Evolutionary conservation across 768 basidiomycete genomes (phyloP).

Genomic region (Pulveroboletus sp.): DNA sequence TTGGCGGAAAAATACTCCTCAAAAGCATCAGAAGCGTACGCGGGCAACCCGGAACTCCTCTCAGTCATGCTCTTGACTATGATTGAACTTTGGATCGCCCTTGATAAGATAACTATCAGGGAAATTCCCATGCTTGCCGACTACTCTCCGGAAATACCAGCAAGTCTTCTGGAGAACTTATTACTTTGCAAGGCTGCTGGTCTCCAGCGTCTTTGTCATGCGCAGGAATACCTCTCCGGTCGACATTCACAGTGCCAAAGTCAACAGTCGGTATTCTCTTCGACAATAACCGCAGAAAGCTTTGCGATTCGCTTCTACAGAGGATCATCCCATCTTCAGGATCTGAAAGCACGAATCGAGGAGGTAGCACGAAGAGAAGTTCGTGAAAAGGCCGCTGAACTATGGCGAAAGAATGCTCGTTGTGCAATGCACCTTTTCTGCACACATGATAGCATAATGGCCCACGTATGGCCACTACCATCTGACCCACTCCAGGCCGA

Average conservation of each 20-base stretch:
- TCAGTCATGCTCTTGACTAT: too few species aligned
- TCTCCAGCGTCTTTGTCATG: slow-evolving; percentile 29
- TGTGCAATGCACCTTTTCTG: neutral
- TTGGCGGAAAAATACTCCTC: slow-evolving; percentile 26
- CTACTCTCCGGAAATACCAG: slow-evolving; percentile 46
- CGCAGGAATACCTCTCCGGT: slow-evolving; percentile 27
- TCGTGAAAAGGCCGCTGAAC: slow-evolving; percentile 25
- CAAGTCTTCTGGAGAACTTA: slow-evolving; percentile 36
- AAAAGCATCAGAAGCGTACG: slow-evolving; percentile 25
- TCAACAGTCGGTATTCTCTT: slow-evolving; percentile 33
- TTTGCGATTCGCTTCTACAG: slow-evolving; percentile 36
- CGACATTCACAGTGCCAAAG: slow-evolving; percentile 21
- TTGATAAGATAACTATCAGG: too few species aligned
- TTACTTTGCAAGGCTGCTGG: slow-evolving; percentile 34
- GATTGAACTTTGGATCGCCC: too few species aligned
- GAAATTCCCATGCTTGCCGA: too few species aligned
- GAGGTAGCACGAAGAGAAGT: slow-evolving; percentile 19
- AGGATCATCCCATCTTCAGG: slow-evolving; percentile 13
- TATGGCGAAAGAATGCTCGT: slow-evolving; percentile 16
- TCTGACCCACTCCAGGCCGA: slow-evolving; percentile 8
- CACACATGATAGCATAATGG: neutral
- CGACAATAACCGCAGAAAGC: slow-evolving; percentile 7
- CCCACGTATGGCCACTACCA: slow-evolving; percentile 49
- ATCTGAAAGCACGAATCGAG: slow-evolving; percentile 29
- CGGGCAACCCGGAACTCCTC: too few species aligned